Evolutionary conservation across 108 stramenopile genomes (phyloP).

Genomic region (Conticribra weissflogii): DNA sequence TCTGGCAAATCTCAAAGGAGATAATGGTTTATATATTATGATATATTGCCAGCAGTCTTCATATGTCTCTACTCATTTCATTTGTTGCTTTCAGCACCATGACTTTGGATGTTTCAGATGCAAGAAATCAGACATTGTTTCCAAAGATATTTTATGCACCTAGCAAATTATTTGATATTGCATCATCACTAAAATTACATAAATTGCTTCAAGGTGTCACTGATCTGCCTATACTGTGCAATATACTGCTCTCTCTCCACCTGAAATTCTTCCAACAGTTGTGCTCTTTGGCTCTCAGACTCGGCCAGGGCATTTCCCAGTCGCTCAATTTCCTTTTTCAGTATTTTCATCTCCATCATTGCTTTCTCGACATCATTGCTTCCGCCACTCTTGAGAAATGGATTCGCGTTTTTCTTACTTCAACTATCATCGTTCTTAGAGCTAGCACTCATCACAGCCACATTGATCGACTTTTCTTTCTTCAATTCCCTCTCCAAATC

Average conservation of each 20-base stretch:
- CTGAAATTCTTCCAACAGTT: conserved; percentile 34
- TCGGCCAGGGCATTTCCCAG: conserved; percentile 32
- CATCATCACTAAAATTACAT: conserved; percentile 6
- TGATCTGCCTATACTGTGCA: conserved; percentile 28
- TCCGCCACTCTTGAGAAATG: not conserved
- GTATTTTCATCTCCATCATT: not conserved
- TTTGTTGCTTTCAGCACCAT: too few species aligned
- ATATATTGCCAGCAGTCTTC: too few species aligned
- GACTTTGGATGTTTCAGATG: too few species aligned
- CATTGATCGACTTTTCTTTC: not conserved
- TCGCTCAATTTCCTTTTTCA: conserved; percentile 21
- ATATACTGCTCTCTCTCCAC: conserved; percentile 31
- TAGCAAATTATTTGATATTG: not conserved
- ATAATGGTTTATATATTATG: too few species aligned
- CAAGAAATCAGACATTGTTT: too few species aligned
- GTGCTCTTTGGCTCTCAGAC: conserved; percentile 33
- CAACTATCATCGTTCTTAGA: not conserved
- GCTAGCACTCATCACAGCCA: not conserved
- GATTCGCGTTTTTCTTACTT: not conserved
- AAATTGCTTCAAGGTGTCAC: conserved; percentile 23
- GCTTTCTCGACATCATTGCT: not conserved
- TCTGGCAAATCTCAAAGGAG: too few species aligned
- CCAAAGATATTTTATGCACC: too few species aligned
- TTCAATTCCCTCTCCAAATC: conserved; percentile 29
- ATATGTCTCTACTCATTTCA: too few species aligned